phyloP scores from a whole-genome alignment of 2,329 filamentous ascomycete species.

The Sclerotinia spermophila region DNA sequence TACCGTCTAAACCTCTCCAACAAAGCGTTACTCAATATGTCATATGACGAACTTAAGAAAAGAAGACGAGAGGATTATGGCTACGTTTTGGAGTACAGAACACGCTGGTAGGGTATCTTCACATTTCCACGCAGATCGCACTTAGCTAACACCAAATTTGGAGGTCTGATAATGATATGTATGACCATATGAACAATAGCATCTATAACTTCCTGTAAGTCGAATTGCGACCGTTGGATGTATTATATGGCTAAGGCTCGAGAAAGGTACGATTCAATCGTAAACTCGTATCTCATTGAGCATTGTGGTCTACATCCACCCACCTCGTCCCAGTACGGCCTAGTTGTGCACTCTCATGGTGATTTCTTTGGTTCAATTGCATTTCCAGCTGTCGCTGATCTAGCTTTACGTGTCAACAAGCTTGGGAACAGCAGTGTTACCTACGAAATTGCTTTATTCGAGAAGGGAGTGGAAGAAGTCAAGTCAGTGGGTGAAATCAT shows the following conservation, averaged over 20 bases:
- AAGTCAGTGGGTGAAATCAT: constrained; percentile 83
- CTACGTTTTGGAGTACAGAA: constrained; percentile 77
- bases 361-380: constrained; percentile 80
- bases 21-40: constrained; percentile 23
- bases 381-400: constrained; percentile 77
- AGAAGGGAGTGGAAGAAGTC: constrained; percentile 66
- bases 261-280: constrained; percentile 74
- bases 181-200: constrained; percentile 87
- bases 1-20: neutral
- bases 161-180: constrained; percentile 94
- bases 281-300: constrained; percentile 83
- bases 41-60: constrained; percentile 50
- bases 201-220: constrained; percentile 74
- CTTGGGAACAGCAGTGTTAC: constrained; percentile 82
- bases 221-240: neutral
- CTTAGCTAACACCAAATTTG: neutral
- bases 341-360: constrained; percentile 81
- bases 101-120: constrained; percentile 63
- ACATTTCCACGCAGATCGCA: neutral
- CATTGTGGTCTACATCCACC: constrained; percentile 71
- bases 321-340: constrained; percentile 67
- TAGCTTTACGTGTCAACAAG: constrained; percentile 77
- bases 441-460: constrained; percentile 87
- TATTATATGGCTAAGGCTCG: neutral
- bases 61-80: constrained; percentile 69